Percentiles rank a stretch among this genome's conserved stretches.
These are phyloP conservation scores for Leishmania gerbilli DNA, from an alignment of 208 protist genomes.

Conservation along the genomic window DNA sequence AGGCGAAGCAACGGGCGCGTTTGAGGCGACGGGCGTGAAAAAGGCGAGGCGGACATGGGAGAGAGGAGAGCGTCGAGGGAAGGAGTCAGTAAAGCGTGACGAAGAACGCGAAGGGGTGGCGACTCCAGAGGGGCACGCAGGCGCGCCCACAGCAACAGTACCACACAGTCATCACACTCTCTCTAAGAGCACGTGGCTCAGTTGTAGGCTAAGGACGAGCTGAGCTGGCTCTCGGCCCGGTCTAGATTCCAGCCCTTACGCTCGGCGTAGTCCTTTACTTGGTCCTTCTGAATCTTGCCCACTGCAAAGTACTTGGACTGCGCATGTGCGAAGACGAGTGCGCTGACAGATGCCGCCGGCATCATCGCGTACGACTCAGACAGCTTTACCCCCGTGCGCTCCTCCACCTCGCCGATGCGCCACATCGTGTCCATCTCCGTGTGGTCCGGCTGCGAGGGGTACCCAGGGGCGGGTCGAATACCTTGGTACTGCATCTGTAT, in stretches of 20 bases:
- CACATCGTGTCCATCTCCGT: constrained; percentile 96
- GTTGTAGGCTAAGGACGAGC: constrained; percentile 55
- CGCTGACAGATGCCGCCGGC: constrained; percentile 93
- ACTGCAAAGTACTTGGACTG: constrained; percentile 97
- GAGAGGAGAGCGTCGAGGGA: background rate
- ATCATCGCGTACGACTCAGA: constrained; percentile 96
- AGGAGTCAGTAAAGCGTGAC: background rate
- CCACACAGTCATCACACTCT: background rate
- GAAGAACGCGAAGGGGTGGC: background rate
- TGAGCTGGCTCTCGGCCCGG: constrained; percentile 40
- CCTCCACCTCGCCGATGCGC: constrained; percentile 55
- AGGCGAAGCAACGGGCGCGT: background rate
- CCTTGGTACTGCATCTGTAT: constrained; percentile 96
- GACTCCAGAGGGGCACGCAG: no score
- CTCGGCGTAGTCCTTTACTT: constrained; percentile 86
- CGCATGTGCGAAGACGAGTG: constrained; percentile 93
- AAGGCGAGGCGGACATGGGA: background rate
- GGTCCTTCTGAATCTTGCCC: constrained; percentile 95
- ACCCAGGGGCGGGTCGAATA: constrained; percentile 96
- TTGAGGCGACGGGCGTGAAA: background rate
- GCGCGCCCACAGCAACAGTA: background rate
- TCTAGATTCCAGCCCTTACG: constrained; percentile 75
- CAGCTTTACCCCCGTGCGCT: constrained; percentile 77
- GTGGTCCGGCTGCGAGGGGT: constrained; percentile 97
- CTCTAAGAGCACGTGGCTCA: background rate